A percentile compares a stretch with the other conserved stretches of the same genome.
Evolutionary conservation across 371 early-diverging fungal species (phyloP).

Genomic region (Haplosporangium sp.): DNA sequence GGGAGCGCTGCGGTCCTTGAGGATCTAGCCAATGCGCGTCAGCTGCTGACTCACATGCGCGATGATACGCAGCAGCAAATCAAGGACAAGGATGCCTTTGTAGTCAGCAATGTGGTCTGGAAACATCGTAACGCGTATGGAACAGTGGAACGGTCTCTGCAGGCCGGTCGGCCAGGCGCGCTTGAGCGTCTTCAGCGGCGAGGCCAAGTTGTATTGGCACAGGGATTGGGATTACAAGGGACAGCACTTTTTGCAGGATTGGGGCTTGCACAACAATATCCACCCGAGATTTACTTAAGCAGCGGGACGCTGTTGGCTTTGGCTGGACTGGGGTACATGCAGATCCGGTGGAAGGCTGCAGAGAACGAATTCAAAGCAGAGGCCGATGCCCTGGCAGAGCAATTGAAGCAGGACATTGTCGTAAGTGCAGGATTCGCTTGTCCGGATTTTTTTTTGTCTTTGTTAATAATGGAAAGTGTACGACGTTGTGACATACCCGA

Average conservation of each 20-base stretch:
- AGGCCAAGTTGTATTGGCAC: slow-evolving; percentile 45
- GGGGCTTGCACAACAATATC: slow-evolving; percentile 49
- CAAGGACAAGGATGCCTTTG: slow-evolving; percentile 51
- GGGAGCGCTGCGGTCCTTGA: slow-evolving; percentile 29
- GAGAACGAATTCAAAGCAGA: slow-evolving; percentile 51
- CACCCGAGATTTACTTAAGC: slow-evolving; percentile 48
- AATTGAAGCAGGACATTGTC: slow-evolving; percentile 49
- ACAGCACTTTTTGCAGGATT: slow-evolving; percentile 40
- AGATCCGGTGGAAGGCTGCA: slow-evolving; percentile 52
- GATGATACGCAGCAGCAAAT: slow-evolving; percentile 33
- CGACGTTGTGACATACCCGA: not conserved
- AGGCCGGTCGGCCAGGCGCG: slow-evolving; percentile 27
- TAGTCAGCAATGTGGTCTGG: slow-evolving; percentile 51
- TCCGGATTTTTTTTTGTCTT: not conserved
- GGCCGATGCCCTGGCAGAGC: slow-evolving; percentile 34
- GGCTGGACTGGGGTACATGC: slow-evolving; percentile 51
- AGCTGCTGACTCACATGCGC: slow-evolving; percentile 17
- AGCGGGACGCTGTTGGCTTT: slow-evolving; percentile 37
- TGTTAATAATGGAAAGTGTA: not conserved
- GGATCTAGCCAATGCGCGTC: slow-evolving; percentile 33
- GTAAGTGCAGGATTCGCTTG: slow-evolving; percentile 13
- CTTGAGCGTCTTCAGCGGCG: slow-evolving; percentile 50
- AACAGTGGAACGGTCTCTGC: slow-evolving; percentile 21
- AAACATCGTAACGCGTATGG: slow-evolving; percentile 43
- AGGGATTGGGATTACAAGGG: slow-evolving; percentile 46